Conservation (phyloP, 2,329 filamentous ascomycete genomes). For the Aspergillus niger region DNA sequence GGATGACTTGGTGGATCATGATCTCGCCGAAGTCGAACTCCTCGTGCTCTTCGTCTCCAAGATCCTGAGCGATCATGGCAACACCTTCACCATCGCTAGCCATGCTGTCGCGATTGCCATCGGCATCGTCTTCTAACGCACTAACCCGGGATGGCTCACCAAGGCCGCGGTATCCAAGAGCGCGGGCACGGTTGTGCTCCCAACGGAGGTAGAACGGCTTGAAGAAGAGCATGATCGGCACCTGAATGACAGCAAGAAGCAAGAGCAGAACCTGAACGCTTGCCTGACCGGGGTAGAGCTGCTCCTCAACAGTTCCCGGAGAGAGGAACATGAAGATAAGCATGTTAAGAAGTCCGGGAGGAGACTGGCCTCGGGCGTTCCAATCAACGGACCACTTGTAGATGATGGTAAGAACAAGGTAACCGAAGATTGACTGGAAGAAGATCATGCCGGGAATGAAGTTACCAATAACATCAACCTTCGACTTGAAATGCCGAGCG, state of each 20-base stretch:
- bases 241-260: constrained; percentile 79
- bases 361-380: constrained; percentile 64
- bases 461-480: constrained; percentile 95
- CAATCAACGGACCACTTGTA: constrained; percentile 98
- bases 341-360: constrained; percentile 95
- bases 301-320: constrained; percentile 69
- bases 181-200: constrained; percentile 88
- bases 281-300: constrained; percentile 76
- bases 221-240: constrained; percentile 86
- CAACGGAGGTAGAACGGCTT: constrained; percentile 95
- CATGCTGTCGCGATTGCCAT: constrained; percentile 65
- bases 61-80: constrained; percentile 85
- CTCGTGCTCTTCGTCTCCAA: constrained; percentile 78
- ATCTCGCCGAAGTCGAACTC: constrained; percentile 97
- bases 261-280: constrained; percentile 75
- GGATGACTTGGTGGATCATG: constrained; percentile 99
- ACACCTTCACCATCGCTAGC: constrained; percentile 78
- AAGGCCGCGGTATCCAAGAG: constrained; percentile 87
- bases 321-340: constrained; percentile 99
- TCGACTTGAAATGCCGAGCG: constrained; percentile 89
- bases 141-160: constrained; percentile 86
- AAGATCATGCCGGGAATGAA: constrained; percentile 99
- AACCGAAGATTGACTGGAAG: constrained; percentile 98
- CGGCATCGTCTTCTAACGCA: constrained; percentile 89
- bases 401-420: constrained; percentile 88